These are phyloP conservation scores for Mycena sp. DNA, from an alignment of 1,284 basidiomycete species.

Conservation along the genomic window DNA sequence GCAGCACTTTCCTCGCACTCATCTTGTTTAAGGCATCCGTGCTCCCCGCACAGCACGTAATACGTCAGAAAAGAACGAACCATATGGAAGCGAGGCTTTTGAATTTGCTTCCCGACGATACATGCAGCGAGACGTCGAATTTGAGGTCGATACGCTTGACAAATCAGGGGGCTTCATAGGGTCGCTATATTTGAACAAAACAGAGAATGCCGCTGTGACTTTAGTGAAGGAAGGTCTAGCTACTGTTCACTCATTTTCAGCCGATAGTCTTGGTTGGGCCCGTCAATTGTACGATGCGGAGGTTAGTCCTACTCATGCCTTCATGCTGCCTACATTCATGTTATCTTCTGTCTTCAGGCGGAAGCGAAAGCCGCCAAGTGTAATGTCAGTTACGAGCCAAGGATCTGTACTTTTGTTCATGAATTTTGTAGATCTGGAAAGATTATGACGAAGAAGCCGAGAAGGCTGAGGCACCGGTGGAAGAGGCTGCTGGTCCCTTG, in stretches of 20 bases:
- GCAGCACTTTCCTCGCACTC: constrained; percentile 16
- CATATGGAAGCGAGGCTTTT: constrained; percentile 86
- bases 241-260: constrained; percentile 88
- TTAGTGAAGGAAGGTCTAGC: constrained; percentile 90
- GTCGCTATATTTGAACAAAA: constrained; percentile 85
- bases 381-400: constrained; percentile 62
- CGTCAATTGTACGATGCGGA: constrained; percentile 88
- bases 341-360: constrained; percentile 58
- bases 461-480: constrained; percentile 55
- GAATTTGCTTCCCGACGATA: constrained; percentile 85
- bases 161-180: constrained; percentile 98
- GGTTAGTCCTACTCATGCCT: constrained; percentile 48
- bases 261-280: constrained; percentile 82
- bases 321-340: constrained; percentile 14
- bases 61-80: constrained; percentile 88
- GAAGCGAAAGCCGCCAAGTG: constrained; percentile 82
- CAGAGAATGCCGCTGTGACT: constrained; percentile 85
- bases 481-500: constrained; percentile 62
- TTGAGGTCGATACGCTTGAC: constrained; percentile 90
- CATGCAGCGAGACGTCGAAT: constrained; percentile 96
- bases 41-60: constrained; percentile 86
- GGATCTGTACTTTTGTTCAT: neutral
- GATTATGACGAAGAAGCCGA: constrained; percentile 79
- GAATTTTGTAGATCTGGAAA: constrained; percentile 79
- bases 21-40: constrained; percentile 69